These are phyloP conservation scores for Backusella luteola DNA, from an alignment of 192 early-diverging fungal species.

Conservation along the genomic window DNA sequence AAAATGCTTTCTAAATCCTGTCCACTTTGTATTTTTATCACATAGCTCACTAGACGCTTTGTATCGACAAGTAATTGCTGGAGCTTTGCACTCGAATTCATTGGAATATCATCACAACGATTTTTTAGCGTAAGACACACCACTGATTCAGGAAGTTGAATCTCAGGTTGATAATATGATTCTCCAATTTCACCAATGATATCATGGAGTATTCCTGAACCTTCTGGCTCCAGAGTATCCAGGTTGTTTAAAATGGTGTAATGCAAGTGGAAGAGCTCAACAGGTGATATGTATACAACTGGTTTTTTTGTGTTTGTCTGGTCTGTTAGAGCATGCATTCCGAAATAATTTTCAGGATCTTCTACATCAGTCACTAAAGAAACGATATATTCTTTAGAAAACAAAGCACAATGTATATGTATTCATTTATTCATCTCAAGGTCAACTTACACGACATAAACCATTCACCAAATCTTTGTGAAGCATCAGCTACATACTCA, in stretches of 20 bases:
- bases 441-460: slow-evolving; percentile 57
- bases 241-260: slow-evolving; percentile 76
- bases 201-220: slow-evolving; percentile 64
- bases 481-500: slow-evolving; percentile 46
- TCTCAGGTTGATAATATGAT: slow-evolving; percentile 37
- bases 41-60: slow-evolving; percentile 80
- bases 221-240: slow-evolving; percentile 66
- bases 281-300: slow-evolving; percentile 82
- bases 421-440: not conserved
- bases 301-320: slow-evolving; percentile 76
- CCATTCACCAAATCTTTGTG: slow-evolving; percentile 78
- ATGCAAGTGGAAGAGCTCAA: slow-evolving; percentile 92
- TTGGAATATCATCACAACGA: slow-evolving; percentile 59
- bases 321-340: slow-evolving; percentile 88
- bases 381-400: not conserved
- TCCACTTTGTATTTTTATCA: slow-evolving; percentile 83
- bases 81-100: slow-evolving; percentile 40
- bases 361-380: slow-evolving; percentile 72
- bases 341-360: slow-evolving; percentile 87
- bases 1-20: slow-evolving; percentile 82
- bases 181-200: slow-evolving; percentile 69
- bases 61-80: slow-evolving; percentile 82
- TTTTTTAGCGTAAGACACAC: slow-evolving; percentile 67
- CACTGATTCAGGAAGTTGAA: slow-evolving; percentile 44
- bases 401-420: not conserved